Conservation (phyloP, 208 protist genomes). For the Acanthamoeba sp. region DNA sequence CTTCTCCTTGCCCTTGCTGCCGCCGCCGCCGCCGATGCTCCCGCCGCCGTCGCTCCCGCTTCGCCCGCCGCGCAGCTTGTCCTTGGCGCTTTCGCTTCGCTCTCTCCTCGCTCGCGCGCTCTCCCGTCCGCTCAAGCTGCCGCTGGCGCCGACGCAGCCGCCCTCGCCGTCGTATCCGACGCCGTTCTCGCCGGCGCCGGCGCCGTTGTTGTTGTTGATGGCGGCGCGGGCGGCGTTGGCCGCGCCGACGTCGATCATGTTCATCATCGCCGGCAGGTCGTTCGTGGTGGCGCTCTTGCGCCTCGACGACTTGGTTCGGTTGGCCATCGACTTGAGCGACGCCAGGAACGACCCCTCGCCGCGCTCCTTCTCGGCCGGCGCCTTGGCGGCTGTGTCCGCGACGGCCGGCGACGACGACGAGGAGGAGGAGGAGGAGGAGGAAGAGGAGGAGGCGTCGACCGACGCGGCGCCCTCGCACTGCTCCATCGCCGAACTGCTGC, state of each 20-base stretch:
- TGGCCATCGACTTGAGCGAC: constrained; percentile 39
- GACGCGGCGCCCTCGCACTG: too few species aligned
- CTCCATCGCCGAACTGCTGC: neutral
- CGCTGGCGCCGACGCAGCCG: neutral
- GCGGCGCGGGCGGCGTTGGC: neutral
- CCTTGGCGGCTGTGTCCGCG: neutral
- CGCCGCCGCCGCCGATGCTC: neutral
- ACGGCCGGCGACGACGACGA: neutral
- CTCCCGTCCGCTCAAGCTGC: neutral
- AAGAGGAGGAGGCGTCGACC: too few species aligned
- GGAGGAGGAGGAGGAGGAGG: too few species aligned
- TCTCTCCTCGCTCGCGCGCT: neutral
- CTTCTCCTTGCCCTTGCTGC: neutral
- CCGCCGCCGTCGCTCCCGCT: neutral
- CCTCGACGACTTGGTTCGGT: neutral
- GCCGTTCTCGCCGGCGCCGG: neutral
- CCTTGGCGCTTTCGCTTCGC: neutral
- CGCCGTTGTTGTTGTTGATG: neutral
- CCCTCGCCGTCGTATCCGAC: neutral
- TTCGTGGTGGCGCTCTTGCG: constrained; percentile 5
- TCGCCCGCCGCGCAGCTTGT: neutral
- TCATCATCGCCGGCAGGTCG: neutral
- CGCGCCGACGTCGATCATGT: neutral
- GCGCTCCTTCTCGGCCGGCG: neutral
- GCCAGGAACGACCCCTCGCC: neutral